phyloP scores from a whole-genome alignment of 768 basidiomycete species.

The Tricholoma saponaceum region DNA sequence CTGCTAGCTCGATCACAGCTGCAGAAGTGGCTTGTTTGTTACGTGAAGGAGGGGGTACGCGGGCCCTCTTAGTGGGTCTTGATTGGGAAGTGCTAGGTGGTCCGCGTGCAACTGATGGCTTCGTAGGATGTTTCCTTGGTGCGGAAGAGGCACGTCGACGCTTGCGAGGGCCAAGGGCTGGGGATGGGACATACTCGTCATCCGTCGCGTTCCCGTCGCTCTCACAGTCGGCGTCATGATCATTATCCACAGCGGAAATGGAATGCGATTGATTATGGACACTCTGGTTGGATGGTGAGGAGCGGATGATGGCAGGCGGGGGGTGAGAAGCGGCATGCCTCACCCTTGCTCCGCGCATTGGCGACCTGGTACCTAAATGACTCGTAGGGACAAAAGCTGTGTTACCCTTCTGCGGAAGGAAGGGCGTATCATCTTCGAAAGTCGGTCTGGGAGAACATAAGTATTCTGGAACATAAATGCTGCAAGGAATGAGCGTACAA shows the following conservation, averaged over 20 bases:
- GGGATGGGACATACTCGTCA: slow-evolving; percentile 43
- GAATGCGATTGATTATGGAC: not conserved
- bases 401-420: not conserved
- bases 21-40: slow-evolving; percentile 37
- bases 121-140: not conserved
- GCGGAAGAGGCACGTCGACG: slow-evolving; percentile 21
- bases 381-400: not conserved
- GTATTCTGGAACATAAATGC: not conserved
- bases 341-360: not conserved
- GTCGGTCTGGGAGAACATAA: not conserved
- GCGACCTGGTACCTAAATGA: not conserved
- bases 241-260: slow-evolving; percentile 5
- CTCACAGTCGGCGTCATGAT: slow-evolving; percentile 30
- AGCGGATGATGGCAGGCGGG: not conserved
- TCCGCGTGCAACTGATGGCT: not conserved
- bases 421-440: slow-evolving; percentile 1
- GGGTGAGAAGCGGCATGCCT: not conserved
- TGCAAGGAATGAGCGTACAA: not conserved
- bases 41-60: slow-evolving; percentile 36
- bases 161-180: slow-evolving; percentile 26
- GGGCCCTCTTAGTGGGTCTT: slow-evolving; percentile 21
- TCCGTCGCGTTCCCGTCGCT: slow-evolving; percentile 37
- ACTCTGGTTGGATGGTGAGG: slow-evolving; percentile 2
- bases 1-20: slow-evolving; percentile 16
- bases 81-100: slow-evolving; percentile 3